phyloP scores from a whole-genome alignment of 768 basidiomycete genomes.

The Termitomyces sp. region DNA sequence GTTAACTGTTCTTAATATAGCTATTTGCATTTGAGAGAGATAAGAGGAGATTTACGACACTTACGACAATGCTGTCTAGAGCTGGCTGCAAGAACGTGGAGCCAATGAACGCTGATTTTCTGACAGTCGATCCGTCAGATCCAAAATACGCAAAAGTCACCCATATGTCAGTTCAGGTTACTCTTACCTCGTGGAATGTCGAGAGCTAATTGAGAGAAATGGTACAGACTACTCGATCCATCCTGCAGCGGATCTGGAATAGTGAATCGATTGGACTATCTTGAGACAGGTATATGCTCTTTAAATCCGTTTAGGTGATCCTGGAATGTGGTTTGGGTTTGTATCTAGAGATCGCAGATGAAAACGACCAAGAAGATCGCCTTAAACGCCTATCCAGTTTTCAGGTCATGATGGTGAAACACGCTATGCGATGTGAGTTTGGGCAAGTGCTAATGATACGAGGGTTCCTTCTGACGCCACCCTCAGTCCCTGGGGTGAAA shows the following conservation, averaged over 20 bases:
- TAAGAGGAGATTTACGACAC: conserved; percentile 73
- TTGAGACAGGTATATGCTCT: conserved; percentile 58
- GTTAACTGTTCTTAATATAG: conserved; percentile 28
- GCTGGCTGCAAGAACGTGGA: conserved; percentile 82
- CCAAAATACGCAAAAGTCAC: conserved; percentile 62
- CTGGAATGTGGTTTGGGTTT: background rate
- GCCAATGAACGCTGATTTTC: conserved; percentile 78
- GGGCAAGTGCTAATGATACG: background rate
- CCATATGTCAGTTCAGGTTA: conserved; percentile 67
- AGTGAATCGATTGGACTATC: conserved; percentile 83
- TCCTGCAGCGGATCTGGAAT: conserved; percentile 97
- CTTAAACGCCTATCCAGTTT: conserved; percentile 83
- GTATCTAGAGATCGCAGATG: conserved; percentile 51
- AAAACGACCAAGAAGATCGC: conserved; percentile 59
- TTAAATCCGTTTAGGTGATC: background rate
- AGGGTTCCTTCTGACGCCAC: conserved; percentile 5
- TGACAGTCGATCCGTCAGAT: conserved; percentile 69
- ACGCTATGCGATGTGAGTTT: conserved; percentile 88
- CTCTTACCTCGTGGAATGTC: background rate
- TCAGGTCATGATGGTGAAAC: conserved; percentile 87
- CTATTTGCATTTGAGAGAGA: conserved; percentile 90
- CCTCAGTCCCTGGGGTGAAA: conserved; percentile 67
- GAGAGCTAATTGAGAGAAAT: conserved; percentile 1
- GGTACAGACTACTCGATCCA: conserved; percentile 79
- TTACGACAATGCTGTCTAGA: conserved; percentile 81